Evolutionary conservation across 140 eudicot genomes (phyloP).

Genomic region (Artemisia princeps): DNA sequence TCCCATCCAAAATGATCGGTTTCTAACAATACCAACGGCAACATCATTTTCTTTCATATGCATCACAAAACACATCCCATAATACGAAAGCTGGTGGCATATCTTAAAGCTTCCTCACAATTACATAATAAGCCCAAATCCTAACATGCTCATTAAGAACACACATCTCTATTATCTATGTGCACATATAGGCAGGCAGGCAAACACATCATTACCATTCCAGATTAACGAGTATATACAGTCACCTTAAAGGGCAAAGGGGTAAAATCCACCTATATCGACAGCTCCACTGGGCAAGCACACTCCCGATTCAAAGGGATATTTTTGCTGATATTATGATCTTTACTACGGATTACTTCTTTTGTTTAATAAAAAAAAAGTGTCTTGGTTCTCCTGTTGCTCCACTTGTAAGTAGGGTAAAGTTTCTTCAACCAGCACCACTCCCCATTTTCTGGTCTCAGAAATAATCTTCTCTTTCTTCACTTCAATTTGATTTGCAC

Average conservation of each 20-base stretch:
- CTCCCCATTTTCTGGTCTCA: conserved; percentile 12
- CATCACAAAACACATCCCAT: conserved; percentile 2
- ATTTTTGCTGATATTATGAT: conserved; percentile 22
- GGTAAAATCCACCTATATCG: conserved; percentile 24
- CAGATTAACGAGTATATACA: conserved; percentile 22
- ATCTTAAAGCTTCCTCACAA: conserved; percentile 1
- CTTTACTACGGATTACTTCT: conserved; percentile 23
- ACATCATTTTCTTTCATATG: conserved; percentile 17
- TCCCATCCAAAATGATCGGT: too few relatives aligned
- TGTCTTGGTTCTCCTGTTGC: conserved; percentile 21
- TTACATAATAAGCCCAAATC: conserved; percentile 18
- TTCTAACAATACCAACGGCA: neutral
- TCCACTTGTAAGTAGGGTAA: conserved; percentile 22
- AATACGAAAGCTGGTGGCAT: neutral
- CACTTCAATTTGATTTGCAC: conserved; percentile 16
- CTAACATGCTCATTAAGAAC: conserved; percentile 11
- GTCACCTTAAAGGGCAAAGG: conserved; percentile 23
- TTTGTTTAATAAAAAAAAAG: conserved; percentile 17
- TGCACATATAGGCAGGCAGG: conserved; percentile 19
- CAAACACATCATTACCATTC: conserved; percentile 21
- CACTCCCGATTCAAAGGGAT: conserved; percentile 26
- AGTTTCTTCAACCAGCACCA: conserved; percentile 22
- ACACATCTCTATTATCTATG: conserved; percentile 11
- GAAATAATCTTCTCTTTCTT: conserved; percentile 14
- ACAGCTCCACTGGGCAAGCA: conserved; percentile 32